phyloP scores from a whole-genome alignment of 2,329 filamentous ascomycete genomes.

The Zelopaecilomyces penicillatus region DNA sequence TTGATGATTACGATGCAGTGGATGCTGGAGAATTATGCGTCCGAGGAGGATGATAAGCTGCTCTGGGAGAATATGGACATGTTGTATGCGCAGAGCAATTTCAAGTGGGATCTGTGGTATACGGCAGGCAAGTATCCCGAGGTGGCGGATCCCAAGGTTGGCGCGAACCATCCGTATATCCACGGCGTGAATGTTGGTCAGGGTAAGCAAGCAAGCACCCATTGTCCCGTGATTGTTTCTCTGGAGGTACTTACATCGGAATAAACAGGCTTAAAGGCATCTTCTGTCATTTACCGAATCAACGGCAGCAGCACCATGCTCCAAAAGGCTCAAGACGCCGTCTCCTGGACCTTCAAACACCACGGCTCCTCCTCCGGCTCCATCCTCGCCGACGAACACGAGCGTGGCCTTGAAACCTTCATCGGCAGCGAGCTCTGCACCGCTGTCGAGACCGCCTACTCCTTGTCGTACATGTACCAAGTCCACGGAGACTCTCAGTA shows the following conservation, averaged over 20 bases:
- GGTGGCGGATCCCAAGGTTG: constrained; percentile 11
- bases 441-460: constrained; percentile 26
- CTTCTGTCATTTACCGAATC: constrained; percentile 32
- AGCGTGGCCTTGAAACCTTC: constrained; percentile 28
- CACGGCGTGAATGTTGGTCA: constrained; percentile 38
- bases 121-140: constrained; percentile 14
- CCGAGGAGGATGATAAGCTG: constrained; percentile 15
- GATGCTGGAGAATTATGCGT: constrained; percentile 27
- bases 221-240: too few species aligned
- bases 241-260: not conserved
- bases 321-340: constrained; percentile 27
- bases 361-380: constrained; percentile 33
- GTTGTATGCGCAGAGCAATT: constrained; percentile 23
- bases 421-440: constrained; percentile 29
- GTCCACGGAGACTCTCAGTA: constrained; percentile 26
- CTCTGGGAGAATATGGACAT: constrained; percentile 34
- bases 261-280: constrained; percentile 29
- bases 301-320: constrained; percentile 27
- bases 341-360: constrained; percentile 27
- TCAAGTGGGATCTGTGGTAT: constrained; percentile 22
- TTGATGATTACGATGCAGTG: constrained; percentile 31
- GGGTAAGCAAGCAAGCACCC: constrained; percentile 18
- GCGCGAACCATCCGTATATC: constrained; percentile 21
- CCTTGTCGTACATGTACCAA: constrained; percentile 25
- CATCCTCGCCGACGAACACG: constrained; percentile 32